These are phyloP conservation scores for Kockiozyma suomiensis DNA, from an alignment of 805 yeast genomes.

Conservation along the genomic window DNA sequence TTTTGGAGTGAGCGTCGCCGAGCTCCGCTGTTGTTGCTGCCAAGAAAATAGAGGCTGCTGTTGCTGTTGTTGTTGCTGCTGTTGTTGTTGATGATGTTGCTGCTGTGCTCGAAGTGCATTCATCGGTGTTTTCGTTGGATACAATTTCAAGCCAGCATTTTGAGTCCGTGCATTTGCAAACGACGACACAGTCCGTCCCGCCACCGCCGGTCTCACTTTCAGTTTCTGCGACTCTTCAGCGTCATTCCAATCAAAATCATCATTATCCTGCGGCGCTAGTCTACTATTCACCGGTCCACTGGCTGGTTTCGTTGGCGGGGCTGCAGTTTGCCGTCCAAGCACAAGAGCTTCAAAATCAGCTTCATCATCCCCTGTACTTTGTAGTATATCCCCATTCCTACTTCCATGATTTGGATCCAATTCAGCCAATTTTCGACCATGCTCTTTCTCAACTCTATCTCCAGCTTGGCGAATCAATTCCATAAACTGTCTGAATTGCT, in stretches of 20 bases:
- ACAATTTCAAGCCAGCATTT: conserved; percentile 13
- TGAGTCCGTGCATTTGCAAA: background rate
- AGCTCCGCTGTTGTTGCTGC: conserved; percentile 1
- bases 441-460: conserved; percentile 50
- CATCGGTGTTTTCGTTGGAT: conserved; percentile 14
- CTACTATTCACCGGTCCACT: background rate
- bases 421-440: conserved; percentile 42
- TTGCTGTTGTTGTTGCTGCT: background rate
- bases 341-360: conserved; percentile 34
- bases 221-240: background rate
- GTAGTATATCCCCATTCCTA: background rate
- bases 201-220: background rate
- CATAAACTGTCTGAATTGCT: conserved; percentile 49
- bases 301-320: background rate
- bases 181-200: conserved; percentile 3
- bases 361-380: conserved; percentile 22
- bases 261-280: conserved; percentile 17
- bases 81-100: conserved; percentile 1
- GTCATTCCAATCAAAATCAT: conserved; percentile 24
- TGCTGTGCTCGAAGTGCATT: conserved; percentile 13
- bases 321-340: conserved; percentile 16
- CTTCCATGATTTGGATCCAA: conserved; percentile 8
- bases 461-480: conserved; percentile 49
- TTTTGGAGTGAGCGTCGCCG: conserved; percentile 1
- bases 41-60: conserved; percentile 3